These are phyloP conservation scores for Mortierella antarctica DNA, from an alignment of 192 early-diverging fungal genomes.

Conservation along the genomic window DNA sequence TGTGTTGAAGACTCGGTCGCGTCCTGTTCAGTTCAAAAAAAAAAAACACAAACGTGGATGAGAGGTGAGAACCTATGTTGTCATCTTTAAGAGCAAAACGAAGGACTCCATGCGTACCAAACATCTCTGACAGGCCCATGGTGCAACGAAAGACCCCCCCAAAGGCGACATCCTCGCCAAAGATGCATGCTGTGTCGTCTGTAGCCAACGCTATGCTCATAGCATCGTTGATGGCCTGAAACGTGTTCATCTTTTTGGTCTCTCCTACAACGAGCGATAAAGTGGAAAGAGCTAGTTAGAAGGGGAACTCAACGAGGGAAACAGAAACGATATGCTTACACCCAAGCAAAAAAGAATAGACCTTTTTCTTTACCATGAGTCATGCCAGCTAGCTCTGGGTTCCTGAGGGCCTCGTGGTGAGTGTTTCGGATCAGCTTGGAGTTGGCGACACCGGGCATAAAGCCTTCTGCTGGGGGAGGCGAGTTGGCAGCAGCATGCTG, in stretches of 20 bases:
- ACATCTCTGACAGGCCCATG: conserved; percentile 89
- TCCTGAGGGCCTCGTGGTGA: conserved; percentile 73
- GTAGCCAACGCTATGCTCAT: conserved; percentile 85
- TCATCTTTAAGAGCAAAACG: not conserved
- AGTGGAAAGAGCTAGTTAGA: too few relatives aligned
- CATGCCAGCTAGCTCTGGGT: conserved; percentile 76
- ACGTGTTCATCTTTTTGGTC: conserved; percentile 93
- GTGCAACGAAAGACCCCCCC: conserved; percentile 98
- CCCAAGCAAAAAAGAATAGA: not conserved
- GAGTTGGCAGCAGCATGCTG: conserved; percentile 25
- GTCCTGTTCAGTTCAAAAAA: conserved; percentile 47
- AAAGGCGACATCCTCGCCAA: conserved; percentile 98
- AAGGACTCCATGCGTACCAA: conserved; percentile 64
- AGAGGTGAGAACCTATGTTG: too few relatives aligned
- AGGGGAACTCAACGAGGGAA: not conserved
- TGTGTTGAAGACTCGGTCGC: conserved; percentile 95
- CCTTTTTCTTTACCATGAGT: conserved; percentile 60
- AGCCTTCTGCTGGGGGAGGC: conserved; percentile 82
- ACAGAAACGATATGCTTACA: not conserved
- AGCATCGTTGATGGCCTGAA: conserved; percentile 95
- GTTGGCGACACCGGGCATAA: conserved; percentile 81
- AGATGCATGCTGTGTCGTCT: conserved; percentile 91
- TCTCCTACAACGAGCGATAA: conserved; percentile 54
- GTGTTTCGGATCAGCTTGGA: conserved; percentile 85
- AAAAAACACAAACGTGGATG: not conserved